A percentile compares a stretch with the other conserved stretches of the same genome.
These are phyloP conservation scores for Aspergillus bridgeri DNA, from an alignment of 495 filamentous ascomycete genomes.

Conservation along the genomic window DNA sequence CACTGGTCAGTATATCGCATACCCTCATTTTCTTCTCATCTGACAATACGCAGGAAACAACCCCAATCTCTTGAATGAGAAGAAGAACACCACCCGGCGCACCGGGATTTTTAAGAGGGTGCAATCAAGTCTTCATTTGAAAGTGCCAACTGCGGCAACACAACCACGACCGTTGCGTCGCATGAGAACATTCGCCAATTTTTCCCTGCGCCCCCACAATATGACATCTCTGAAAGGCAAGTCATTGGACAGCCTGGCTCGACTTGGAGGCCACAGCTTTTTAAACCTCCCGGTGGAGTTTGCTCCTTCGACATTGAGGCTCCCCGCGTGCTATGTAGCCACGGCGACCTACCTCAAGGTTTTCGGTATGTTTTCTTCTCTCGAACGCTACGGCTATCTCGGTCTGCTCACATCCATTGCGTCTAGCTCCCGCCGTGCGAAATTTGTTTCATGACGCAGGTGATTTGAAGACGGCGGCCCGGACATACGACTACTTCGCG, in stretches of 20 bases:
- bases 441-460: conserved; percentile 35
- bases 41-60: neutral
- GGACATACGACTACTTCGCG: conserved; percentile 40
- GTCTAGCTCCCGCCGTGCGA: conserved; percentile 29
- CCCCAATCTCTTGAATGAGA: conserved; percentile 3
- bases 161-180: conserved; percentile 50
- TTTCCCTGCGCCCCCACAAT: conserved; percentile 32
- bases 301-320: conserved; percentile 56
- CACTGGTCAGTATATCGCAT: neutral
- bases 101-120: conserved; percentile 26
- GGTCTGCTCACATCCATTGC: neutral
- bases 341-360: conserved; percentile 62
- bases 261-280: conserved; percentile 69
- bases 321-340: conserved; percentile 75
- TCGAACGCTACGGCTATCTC: neutral
- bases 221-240: conserved; percentile 59
- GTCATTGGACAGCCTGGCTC: conserved; percentile 60
- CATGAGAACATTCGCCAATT: conserved; percentile 34
- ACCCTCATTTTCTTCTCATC: neutral
- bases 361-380: conserved; percentile 52
- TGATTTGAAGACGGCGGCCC: conserved; percentile 28
- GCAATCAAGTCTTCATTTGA: conserved; percentile 30
- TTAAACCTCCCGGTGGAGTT: conserved; percentile 65
- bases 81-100: conserved; percentile 13
- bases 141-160: conserved; percentile 41